Base-by-base conservation (phyloP, 2,329 filamentous ascomycete species). In the Colletotrichum abscissum region DNA sequence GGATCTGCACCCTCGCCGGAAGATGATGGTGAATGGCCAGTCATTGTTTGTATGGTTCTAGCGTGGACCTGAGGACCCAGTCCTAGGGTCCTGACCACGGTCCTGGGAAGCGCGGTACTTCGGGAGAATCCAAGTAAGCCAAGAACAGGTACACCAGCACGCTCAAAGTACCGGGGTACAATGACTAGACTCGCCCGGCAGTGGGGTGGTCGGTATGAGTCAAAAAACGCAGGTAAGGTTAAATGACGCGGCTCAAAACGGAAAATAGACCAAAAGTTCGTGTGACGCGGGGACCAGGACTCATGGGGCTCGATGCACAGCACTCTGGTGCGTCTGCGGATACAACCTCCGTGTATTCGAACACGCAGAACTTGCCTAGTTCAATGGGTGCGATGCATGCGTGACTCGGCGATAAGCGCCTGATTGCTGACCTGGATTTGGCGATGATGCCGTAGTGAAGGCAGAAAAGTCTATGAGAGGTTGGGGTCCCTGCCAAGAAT, bases 211-310 rank as follows among this genome's bases (percentile, higher is more conserved):
- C 62, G 67, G 71, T 62, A 22, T 73, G 71, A 73, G 67, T 73
- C 71, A 73, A 60, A 52, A 46, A 30, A 49, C 1, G 28, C 16
- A 54, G 28, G 24, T 55, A 60, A 62, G 46, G 42, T 52, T 65
- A 26, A 73, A 70, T 73, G 67, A 73, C 67, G 67, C 70, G 67
- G 67, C 67, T 73, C 71, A 62, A 70, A 57, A 49, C 30, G 56
- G 67, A 14, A 49, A 71, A 14, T 16, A 16, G 28, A 38, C 60
- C 60, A 66, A 19, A 56, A 24, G 28, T 14, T 69, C 52, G 69
- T 49, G 52, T 58, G 59, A 55, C 55, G 59, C 70, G 42, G 59
- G 33, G 66, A 33, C 28, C 42, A 38, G 26, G 16, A 49, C 16
- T 59, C 22, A 30, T 55, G 46, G 16, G 11, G 30, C 46, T 64